Evolutionary conservation across 2,329 filamentous ascomycete species (phyloP), one percentile per base, ranked within the genome.

Genomic region (Huntiella bhutanensis): DNA sequence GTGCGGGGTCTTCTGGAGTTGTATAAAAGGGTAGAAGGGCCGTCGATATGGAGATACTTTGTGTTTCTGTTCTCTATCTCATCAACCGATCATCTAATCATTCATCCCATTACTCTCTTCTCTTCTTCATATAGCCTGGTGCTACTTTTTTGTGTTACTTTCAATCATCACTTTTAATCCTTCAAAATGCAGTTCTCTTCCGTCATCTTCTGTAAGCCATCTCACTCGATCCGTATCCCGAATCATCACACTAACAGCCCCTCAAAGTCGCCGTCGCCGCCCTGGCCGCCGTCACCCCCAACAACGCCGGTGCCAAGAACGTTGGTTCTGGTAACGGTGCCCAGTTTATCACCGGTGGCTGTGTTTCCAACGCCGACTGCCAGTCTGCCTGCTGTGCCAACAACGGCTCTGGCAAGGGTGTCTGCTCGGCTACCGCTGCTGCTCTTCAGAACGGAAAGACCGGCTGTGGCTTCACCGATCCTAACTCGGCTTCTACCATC

Each of bases 331-430:
- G 53, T 13, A 40, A 52, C 4, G 55, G 54, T 32, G n/a, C 44
- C 12, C 57, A 59, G 37, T 59, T 59, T 46, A 58, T 57, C 48
- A 56, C 54, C n/a, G 57, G 57, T 32, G 51, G 53, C 13, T 59
- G 57, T 37, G 49, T 57, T n/a, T 52, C 49, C 33, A 45, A 57
- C 40, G 47, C 49, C 11, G 57, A 59, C 46, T 59, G 57, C 46
- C 52, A 52, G 3, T 53, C 52, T 3, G 45, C 41, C 4, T 59
- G 57, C 54, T 59, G 57, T 22, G 57, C 57, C 32, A 45, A 54
- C 41, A 52, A 53, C 16, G 53, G 49, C 36, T 48, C 51, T 10
- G 55, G 52, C 19, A 46, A 43, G 5, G 57, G 54, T 33, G 54
- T 59, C 37, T 57, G 59, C 55, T 58, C 58, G 7, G 57, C 51